Base-by-base conservation (phyloP, 352 stramenopile genomes). In the Stramenopiles sp. region DNA sequence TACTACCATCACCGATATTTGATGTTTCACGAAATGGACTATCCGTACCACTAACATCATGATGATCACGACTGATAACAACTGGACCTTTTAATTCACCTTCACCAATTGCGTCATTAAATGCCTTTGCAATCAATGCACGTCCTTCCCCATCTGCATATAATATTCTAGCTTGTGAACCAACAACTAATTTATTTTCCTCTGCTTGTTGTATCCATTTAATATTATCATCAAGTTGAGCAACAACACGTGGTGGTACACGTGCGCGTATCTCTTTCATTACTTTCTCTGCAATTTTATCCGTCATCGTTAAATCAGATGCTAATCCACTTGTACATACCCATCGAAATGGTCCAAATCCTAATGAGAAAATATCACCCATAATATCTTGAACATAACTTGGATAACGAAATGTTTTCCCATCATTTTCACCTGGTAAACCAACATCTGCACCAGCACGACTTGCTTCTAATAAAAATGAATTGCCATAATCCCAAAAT, bases 401-500 rank as follows among this genome's bases (percentile, higher is more conserved):
- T 32, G 88, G 88, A 84, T 94, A 94, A 80, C 88, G 87, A 83
- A 94, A 94, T 27, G 53, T 69, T 38, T 88, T 86, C 6, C 85
- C 87, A 31, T 87, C 84, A 27, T 84, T 83, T 30, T 88, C 85
- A 43, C 80, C 6, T 88, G 84, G 63, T 90, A 79, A 32, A 20
- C 63, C 73, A 20, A 94, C 87, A 20, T 93, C 86, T 30, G 88
- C 90, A n/a, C 88, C 88, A 0, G 90, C 90, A 74, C 88, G 87
- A 80, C 88, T 91, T 23, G 88, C 84, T 78, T 94, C 88, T 7
- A 94, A 81, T 38, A 94, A 80, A 83, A 94, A 94, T 83, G 87
- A 92, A 86, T 94, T 94, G 43, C 90, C 90, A 79, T 94, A 94
- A 82, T 94, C 90, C 87, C 88, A 94, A 84, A 94, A 94, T 32